These are phyloP conservation scores for Colletotrichum sublineola DNA, from an alignment of 2,329 filamentous ascomycete genomes.

Conservation along the genomic window DNA sequence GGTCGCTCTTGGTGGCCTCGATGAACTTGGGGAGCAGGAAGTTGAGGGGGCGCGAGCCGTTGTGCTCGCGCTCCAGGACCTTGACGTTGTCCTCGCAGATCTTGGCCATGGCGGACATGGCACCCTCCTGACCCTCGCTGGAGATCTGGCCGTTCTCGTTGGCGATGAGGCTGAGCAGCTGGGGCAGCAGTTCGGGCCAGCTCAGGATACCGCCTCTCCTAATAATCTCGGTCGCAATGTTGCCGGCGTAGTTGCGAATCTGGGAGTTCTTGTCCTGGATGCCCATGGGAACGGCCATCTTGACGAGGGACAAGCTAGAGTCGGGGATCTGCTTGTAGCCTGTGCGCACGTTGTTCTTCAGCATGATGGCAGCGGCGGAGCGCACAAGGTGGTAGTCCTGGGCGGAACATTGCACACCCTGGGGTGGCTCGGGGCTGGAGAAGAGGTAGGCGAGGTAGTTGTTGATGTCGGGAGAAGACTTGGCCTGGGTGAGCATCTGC, in stretches of 20 bases:
- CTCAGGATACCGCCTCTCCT: constrained; percentile 85
- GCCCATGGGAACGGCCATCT: constrained; percentile 80
- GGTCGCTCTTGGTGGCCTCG: constrained; percentile 82
- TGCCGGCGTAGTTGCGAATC: constrained; percentile 91
- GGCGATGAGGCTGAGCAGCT: constrained; percentile 82
- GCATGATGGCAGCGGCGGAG: constrained; percentile 89
- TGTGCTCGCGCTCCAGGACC: constrained; percentile 86
- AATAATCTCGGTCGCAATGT: constrained; percentile 93
- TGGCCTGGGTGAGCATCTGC: constrained; percentile 94
- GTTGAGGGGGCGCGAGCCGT: constrained; percentile 88
- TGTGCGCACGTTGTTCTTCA: constrained; percentile 91
- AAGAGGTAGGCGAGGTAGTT: constrained; percentile 97
- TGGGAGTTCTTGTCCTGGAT: constrained; percentile 85
- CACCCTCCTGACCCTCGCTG: constrained; percentile 85
- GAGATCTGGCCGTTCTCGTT: constrained; percentile 78
- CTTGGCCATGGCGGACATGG: constrained; percentile 92
- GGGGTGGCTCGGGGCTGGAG: constrained; percentile 75
- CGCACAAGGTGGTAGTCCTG: constrained; percentile 81
- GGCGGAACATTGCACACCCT: constrained; percentile 69
- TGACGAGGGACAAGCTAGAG: constrained; percentile 80
- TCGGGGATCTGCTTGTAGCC: constrained; percentile 83
- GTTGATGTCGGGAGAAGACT: constrained; percentile 90
- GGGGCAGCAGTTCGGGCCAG: constrained; percentile 91
- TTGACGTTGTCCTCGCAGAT: constrained; percentile 97
- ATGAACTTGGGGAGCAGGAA: constrained; percentile 93